These are phyloP conservation scores for Lobosporangium transversale DNA, from an alignment of 192 early-diverging fungal species.

Conservation along the genomic window DNA sequence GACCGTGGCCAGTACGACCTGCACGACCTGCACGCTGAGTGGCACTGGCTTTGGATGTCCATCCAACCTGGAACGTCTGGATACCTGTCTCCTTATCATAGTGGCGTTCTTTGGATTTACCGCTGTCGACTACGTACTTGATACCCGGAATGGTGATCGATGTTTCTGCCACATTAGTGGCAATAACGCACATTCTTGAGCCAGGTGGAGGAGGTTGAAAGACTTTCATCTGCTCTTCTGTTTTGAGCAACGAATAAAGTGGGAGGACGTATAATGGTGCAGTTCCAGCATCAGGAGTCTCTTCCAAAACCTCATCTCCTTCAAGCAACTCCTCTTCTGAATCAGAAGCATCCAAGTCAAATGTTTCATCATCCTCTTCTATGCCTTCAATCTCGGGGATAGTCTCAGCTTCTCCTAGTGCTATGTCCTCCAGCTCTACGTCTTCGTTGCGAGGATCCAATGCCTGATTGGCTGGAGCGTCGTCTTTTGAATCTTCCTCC, in stretches of 20 bases:
- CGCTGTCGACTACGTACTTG: slow-evolving; percentile 94
- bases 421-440: slow-evolving; percentile 70
- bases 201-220: slow-evolving; percentile 91
- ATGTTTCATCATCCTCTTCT: slow-evolving; percentile 63
- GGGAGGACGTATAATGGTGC: slow-evolving; percentile 93
- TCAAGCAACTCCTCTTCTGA: slow-evolving; percentile 28
- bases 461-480: slow-evolving; percentile 14
- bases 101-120: slow-evolving; percentile 90
- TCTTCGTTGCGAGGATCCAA: slow-evolving; percentile 54
- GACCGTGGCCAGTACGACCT: slow-evolving; percentile 94
- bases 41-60: slow-evolving; percentile 95
- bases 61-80: slow-evolving; percentile 89
- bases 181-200: slow-evolving; percentile 90
- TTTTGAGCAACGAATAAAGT: slow-evolving; percentile 95
- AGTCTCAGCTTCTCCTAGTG: slow-evolving; percentile 75
- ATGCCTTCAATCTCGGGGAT: slow-evolving; percentile 73
- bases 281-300: slow-evolving; percentile 41
- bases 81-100: slow-evolving; percentile 89
- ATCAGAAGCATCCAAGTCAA: slow-evolving; percentile 58
- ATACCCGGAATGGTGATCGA: slow-evolving; percentile 97
- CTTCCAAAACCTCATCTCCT: slow-evolving; percentile 46
- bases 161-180: slow-evolving; percentile 99
- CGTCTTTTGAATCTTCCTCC: slow-evolving; percentile 3
- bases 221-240: slow-evolving; percentile 89
- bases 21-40: slow-evolving; percentile 97